phyloP scores from a whole-genome alignment of 495 filamentous ascomycete species.

The Talaromyces proteolyticus region DNA sequence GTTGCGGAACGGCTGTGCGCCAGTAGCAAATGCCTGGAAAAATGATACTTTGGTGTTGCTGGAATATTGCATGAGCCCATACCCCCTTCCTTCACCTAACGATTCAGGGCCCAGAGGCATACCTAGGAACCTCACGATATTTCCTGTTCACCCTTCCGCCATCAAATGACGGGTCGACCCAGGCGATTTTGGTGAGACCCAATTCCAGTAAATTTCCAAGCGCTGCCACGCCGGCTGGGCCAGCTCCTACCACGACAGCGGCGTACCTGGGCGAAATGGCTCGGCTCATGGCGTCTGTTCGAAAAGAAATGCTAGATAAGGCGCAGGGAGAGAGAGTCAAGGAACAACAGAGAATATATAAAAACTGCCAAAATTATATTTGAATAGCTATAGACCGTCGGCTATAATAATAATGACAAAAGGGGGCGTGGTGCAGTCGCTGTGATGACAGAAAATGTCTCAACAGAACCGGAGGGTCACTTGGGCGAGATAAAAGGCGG shows the following conservation, averaged over 20 bases:
- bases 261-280: conserved; percentile 28
- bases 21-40: conserved; percentile 46
- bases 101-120: background rate
- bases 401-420: background rate
- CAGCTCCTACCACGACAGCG: conserved; percentile 52
- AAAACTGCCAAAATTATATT: background rate
- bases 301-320: background rate
- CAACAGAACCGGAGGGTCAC: background rate
- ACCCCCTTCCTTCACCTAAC: background rate
- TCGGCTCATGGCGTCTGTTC: conserved; percentile 3
- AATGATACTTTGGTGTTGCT: conserved; percentile 47
- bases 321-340: background rate
- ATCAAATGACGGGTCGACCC: conserved; percentile 49
- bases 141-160: conserved; percentile 45
- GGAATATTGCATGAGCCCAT: background rate
- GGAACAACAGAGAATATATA: background rate
- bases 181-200: conserved; percentile 34
- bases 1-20: conserved; percentile 39
- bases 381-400: background rate
- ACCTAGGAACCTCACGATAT: conserved; percentile 54
- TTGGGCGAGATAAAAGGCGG: background rate
- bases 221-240: conserved; percentile 50
- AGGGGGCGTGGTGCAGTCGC: no score
- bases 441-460: no score
- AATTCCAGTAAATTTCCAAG: conserved; percentile 51